Evolutionary conservation across 1,284 basidiomycete genomes (phyloP), one percentile per base, ranked within the genome.

Genomic region (Apiotrichum porosum): DNA sequence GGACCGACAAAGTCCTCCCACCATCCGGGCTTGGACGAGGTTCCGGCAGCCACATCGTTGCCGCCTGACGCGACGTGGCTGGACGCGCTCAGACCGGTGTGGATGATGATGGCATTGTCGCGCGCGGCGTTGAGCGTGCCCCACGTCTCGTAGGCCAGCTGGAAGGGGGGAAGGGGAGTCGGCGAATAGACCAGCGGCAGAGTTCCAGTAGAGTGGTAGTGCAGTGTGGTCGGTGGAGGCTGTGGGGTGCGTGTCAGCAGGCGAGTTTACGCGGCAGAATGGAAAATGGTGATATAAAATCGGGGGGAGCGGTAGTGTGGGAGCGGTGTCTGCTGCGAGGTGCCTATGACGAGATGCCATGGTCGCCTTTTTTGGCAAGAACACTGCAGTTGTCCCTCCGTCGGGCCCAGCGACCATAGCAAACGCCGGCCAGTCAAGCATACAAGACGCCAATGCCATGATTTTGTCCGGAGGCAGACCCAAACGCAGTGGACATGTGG

Each of bases 1-100:
- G 93, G 92, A 0, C 95, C 94, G 53, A 99, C 91, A 74, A 97
- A 99, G 61, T 87, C 86, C 73, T 98, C 88, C 94, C 94, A 98
- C 95, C 94, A 99, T 6, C 95, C 94, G 9, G 69, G 63, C 51
- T 69, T 72, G 41, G 57, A 60, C 0, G 60, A 60, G 4, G 71
- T 72, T 1, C 57, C 54, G 19, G 84, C 80, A 0, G 87, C 76
- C 0, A 88, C 82, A 58, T 95, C 97, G 12, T 79, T 73, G 2
- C 79, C 69, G 0, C 87, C 87, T 12, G 86, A 86, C 0, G 92
- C 92, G 1, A 95, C 94, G 74, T 99, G 94, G 0, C 91, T 95
- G 2, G 88, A 93, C 0, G 94, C 94, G 2, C 88, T 92, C 3
- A 99, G 79, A 21, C 94, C 94, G 0, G 94, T 99, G 66, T 97